Evolutionary conservation across 2,329 filamentous ascomycete genomes (phyloP).

Genomic region (Lachnellula cervina): DNA sequence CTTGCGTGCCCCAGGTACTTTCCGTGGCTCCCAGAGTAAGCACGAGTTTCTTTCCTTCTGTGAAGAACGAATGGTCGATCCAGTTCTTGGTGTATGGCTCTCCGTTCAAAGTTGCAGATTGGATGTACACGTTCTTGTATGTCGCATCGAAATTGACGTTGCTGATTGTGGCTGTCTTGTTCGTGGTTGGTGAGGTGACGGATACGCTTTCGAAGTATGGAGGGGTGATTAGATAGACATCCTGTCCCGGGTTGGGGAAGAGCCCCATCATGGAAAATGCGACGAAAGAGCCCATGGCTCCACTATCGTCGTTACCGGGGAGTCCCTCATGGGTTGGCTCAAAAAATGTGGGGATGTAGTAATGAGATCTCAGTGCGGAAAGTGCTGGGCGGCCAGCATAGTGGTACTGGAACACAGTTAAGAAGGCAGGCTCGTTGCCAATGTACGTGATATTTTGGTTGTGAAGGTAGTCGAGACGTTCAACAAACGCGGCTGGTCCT

Average conservation of each 20-base stretch:
- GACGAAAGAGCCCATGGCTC: slow-evolving; percentile 48
- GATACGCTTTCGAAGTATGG: slow-evolving; percentile 60
- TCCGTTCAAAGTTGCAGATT: slow-evolving; percentile 58
- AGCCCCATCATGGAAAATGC: slow-evolving; percentile 34
- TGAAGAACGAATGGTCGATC: slow-evolving; percentile 64
- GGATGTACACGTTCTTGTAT: slow-evolving; percentile 57
- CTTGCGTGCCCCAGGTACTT: slow-evolving; percentile 57
- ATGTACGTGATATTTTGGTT: slow-evolving; percentile 57
- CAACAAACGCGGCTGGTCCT: slow-evolving; percentile 51
- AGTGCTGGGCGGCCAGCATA: slow-evolving; percentile 53
- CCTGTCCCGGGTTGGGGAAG: slow-evolving; percentile 63
- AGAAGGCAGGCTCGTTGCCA: slow-evolving; percentile 59
- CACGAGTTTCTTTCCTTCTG: slow-evolving; percentile 58
- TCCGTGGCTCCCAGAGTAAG: slow-evolving; percentile 54
- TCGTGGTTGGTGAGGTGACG: slow-evolving; percentile 51
- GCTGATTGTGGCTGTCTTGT: slow-evolving; percentile 53
- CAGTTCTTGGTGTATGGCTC: slow-evolving; percentile 57
- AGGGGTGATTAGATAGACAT: slow-evolving; percentile 64
- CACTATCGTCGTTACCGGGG: slow-evolving; percentile 66
- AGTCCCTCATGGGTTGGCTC: slow-evolving; percentile 53
- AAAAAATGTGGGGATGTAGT: slow-evolving; percentile 61
- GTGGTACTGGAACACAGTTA: slow-evolving; percentile 65
- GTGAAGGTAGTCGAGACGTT: slow-evolving; percentile 60
- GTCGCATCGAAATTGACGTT: slow-evolving; percentile 57
- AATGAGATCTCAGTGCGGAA: slow-evolving; percentile 50